Conservation (phyloP, 2,329 filamentous ascomycete species). For the Arthrobotrys sinensis region DNA sequence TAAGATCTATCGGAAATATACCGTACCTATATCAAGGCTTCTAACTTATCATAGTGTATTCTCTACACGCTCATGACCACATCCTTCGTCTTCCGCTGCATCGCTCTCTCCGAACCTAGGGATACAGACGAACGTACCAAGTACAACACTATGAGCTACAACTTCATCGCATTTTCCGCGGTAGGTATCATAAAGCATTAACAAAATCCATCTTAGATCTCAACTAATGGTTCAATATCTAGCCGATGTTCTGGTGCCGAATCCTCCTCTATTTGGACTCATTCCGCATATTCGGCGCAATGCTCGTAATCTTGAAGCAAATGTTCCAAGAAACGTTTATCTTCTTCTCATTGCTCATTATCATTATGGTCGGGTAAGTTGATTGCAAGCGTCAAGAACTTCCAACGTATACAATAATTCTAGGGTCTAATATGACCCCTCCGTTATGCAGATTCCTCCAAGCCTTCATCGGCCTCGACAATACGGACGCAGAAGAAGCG, state of each 20-base stretch:
- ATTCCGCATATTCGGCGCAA: conserved; percentile 94
- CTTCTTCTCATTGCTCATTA: conserved; percentile 90
- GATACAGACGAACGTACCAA: conserved; percentile 72
- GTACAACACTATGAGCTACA: conserved; percentile 89
- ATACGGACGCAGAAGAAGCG: conserved; percentile 71
- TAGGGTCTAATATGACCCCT: conserved; percentile 60
- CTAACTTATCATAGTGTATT: conserved; percentile 66
- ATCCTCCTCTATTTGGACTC: conserved; percentile 93
- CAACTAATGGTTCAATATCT: conserved; percentile 1
- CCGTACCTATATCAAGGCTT: background rate
- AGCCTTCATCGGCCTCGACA: conserved; percentile 90
- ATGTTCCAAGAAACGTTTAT: conserved; percentile 71
- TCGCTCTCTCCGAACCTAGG: conserved; percentile 78
- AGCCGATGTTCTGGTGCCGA: conserved; percentile 95
- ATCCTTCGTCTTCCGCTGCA: conserved; percentile 83
- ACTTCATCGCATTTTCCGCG: conserved; percentile 91
- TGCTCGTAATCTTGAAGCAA: conserved; percentile 91
- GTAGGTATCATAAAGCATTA: conserved; percentile 8
- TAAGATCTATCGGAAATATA: conserved; percentile 64
- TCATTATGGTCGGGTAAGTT: conserved; percentile 78
- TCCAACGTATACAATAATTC: background rate
- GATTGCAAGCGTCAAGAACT: background rate
- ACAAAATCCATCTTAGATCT: background rate
- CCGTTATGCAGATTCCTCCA: conserved; percentile 85
- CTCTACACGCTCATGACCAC: conserved; percentile 84